Evolutionary conservation across 345 rosid genomes (phyloP), one percentile per base, ranked within the genome.

Genomic region (Gossypium stocksii): DNA sequence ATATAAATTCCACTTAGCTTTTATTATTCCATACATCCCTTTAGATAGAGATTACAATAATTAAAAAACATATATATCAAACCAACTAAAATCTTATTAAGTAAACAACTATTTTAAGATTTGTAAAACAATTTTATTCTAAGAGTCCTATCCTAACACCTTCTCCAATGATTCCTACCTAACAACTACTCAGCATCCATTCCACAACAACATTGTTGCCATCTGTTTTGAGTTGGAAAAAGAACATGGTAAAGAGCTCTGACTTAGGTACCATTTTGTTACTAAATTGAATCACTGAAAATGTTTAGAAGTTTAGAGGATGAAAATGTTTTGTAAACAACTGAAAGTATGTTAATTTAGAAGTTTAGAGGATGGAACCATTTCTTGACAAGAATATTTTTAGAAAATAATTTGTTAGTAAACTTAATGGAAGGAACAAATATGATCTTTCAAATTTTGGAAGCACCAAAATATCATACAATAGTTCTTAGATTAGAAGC

Each of bases 301-400:
- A 34, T 34, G 41, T 34, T 34, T 34, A 34, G 41, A 34, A 34
- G 7, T 34, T 34, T 34, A 34, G 41, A 34, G 41, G 41, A 34
- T 34, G 41, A 34, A 34, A 34, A 34, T 34, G 41, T 34, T 34
- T 34, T 5, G 41, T 34, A 4, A 34, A 52, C 46, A 52, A 27
- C n/a, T 27, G 20, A 27, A 27, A 69, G 27, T 15, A 51, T 56
- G 27, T 49, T 49, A 49, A 17, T 49, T 69, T 48, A 15, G 58
- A 68, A 22, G 22, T 68, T 69, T 69, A 69, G 60, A 51, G 72
- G 69, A 64, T 64, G 51, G 25, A 64, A 41, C 69, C 51, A 41
- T 41, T 64, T 64, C 49, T 17, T n/a, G 51, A 41, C 27, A 1
- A 41, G 49, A 64, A 64, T 41, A 16, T 41, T 41, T 64, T 3